Conservation (phyloP, 805 yeast species). For the Barnettozyma botsteinii region DNA sequence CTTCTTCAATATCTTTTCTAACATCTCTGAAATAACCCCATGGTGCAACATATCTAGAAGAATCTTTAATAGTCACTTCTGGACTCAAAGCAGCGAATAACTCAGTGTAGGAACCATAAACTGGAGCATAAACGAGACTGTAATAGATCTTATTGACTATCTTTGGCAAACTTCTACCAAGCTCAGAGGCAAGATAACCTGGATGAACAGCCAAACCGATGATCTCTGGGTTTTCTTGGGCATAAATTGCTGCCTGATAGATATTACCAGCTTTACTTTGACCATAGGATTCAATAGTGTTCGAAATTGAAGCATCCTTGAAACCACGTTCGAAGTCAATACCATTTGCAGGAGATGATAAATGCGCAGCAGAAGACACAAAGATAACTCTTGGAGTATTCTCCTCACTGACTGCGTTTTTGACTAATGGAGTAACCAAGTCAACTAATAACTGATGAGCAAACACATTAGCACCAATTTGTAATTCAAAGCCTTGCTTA, state of each 20-base stretch:
- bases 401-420: slow-evolving; percentile 25
- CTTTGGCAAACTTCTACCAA: slow-evolving; percentile 24
- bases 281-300: slow-evolving; percentile 23
- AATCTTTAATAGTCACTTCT: slow-evolving; percentile 27
- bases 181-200: slow-evolving; percentile 33
- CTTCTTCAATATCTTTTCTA: slow-evolving; percentile 32
- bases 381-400: slow-evolving; percentile 38
- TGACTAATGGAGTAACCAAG: slow-evolving; percentile 32
- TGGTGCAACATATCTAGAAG: slow-evolving; percentile 35
- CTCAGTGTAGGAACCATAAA: slow-evolving; percentile 40
- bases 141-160: background rate
- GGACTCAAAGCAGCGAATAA: slow-evolving; percentile 39
- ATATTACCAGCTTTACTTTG: slow-evolving; percentile 40
- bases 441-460: slow-evolving; percentile 42
- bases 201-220: slow-evolving; percentile 36
- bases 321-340: slow-evolving; percentile 31
- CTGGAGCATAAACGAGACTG: background rate
- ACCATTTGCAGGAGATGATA: slow-evolving; percentile 27
- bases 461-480: slow-evolving; percentile 41
- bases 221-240: slow-evolving; percentile 27
- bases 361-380: slow-evolving; percentile 37
- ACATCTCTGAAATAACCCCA: slow-evolving; percentile 36
- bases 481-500: slow-evolving; percentile 40
- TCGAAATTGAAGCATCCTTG: slow-evolving; percentile 10
- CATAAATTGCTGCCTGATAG: slow-evolving; percentile 33